Percentiles rank a stretch among this genome's conserved stretches.
Evolutionary conservation across 1,284 basidiomycete genomes (phyloP).

Genomic region (Cryptococcus hybrid): DNA sequence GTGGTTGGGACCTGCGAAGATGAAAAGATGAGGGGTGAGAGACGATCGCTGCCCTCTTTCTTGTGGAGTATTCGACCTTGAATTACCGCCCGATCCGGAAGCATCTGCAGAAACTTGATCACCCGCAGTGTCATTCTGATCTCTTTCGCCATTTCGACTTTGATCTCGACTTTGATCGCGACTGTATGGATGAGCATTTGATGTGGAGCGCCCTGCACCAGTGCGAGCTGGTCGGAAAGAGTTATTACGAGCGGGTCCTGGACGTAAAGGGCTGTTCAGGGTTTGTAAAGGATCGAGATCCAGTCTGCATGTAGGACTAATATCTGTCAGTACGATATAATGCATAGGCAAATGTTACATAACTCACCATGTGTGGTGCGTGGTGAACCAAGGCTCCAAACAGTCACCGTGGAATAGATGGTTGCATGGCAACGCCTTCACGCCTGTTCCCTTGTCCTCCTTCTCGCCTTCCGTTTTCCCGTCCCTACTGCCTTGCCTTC

Average conservation of each 20-base stretch:
- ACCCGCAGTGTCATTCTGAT: not conserved
- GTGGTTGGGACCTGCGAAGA: not conserved
- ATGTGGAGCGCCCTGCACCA: conserved; percentile 4
- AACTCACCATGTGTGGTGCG: conserved; percentile 47
- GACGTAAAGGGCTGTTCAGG: conserved; percentile 19
- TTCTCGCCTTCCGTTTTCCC: conserved; percentile 6
- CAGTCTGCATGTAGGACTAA: conserved; percentile 47
- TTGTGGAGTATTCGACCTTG: too few relatives aligned
- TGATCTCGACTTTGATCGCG: conserved; percentile 5
- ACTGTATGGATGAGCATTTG: conserved; percentile 24
- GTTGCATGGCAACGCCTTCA: conserved; percentile 49
- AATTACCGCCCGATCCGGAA: too few relatives aligned
- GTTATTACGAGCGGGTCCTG: conserved; percentile 25
- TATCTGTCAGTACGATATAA: conserved; percentile 1
- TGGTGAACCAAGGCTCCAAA: conserved; percentile 45
- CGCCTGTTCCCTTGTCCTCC: conserved; percentile 27
- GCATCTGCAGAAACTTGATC: too few relatives aligned
- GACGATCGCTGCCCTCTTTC: not conserved
- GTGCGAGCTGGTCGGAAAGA: conserved; percentile 18
- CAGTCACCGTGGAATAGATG: conserved; percentile 47
- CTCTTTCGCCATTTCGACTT: not conserved
- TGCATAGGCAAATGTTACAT: not conserved
- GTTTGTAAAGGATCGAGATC: conserved; percentile 48
- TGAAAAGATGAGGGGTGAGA: not conserved
- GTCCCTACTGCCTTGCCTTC: conserved; percentile 9